These are phyloP conservation scores for Apostasia ramifera DNA, from an alignment of 106 monocot genomes.

Conservation along the genomic window DNA sequence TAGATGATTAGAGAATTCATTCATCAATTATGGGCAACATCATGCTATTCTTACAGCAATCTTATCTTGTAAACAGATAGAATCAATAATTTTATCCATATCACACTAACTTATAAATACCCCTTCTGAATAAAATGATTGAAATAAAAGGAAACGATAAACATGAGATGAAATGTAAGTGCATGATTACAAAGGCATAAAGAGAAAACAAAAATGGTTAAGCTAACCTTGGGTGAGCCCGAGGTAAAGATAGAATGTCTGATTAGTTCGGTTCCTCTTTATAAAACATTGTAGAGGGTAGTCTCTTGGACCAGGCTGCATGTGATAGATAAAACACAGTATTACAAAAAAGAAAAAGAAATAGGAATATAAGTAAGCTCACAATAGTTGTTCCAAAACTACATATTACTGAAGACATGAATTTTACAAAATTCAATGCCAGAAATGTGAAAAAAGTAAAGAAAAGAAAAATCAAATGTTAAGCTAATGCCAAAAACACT, in stretches of 20 bases:
- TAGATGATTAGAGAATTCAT: too few species aligned
- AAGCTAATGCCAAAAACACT: too few species aligned
- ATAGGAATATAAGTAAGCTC: not conserved
- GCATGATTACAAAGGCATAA: not conserved
- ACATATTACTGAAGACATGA: not conserved
- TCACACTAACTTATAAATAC: too few species aligned
- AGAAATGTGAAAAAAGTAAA: not conserved
- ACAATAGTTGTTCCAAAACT: not conserved
- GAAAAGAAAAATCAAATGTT: not conserved
- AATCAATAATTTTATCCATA: too few species aligned
- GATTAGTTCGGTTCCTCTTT: slow-evolving; percentile 47
- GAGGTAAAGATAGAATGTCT: slow-evolving; percentile 71
- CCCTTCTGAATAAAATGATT: too few species aligned
- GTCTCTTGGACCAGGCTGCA: slow-evolving; percentile 80
- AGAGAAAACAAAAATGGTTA: not conserved
- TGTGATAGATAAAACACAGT: too few species aligned
- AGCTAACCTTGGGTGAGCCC: slow-evolving; percentile 63
- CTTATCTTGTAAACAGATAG: too few species aligned
- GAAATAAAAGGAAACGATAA: too few species aligned
- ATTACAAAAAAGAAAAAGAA: too few species aligned
- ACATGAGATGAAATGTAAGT: too few species aligned
- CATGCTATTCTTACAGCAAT: too few species aligned
- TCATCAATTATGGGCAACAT: too few species aligned
- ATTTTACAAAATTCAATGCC: not conserved
- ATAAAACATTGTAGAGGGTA: slow-evolving; percentile 77